Percentiles rank a stretch among this genome's conserved stretches.
Evolutionary conservation across 75 land plant species (phyloP).

Genomic region (Picea sitchensis): DNA sequence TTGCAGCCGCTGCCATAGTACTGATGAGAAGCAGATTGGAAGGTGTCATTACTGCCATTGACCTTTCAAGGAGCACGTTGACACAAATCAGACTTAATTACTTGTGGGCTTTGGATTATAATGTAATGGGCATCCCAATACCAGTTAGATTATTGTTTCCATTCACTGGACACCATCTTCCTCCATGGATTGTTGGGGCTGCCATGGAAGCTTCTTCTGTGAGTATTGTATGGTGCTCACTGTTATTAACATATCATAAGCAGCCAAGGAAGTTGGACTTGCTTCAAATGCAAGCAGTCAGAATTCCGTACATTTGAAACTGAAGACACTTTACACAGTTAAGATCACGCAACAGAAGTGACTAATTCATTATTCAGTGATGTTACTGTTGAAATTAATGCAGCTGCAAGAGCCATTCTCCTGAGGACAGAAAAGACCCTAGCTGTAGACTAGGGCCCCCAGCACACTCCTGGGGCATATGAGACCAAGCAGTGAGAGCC

Average conservation of each 20-base stretch:
- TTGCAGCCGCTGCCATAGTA: slow-evolving; percentile 95
- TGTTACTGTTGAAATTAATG: no score
- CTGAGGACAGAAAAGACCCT: no score
- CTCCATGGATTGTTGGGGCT: slow-evolving; percentile 97
- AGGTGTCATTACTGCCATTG: slow-evolving; percentile 91
- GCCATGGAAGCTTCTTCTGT: slow-evolving; percentile 98
- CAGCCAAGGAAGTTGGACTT: slow-evolving; percentile 46
- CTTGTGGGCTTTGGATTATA: slow-evolving; percentile 93
- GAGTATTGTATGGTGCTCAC: slow-evolving; percentile 92
- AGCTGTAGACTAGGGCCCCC: no score
- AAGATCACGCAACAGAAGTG: no score
- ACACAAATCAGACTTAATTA: slow-evolving; percentile 76
- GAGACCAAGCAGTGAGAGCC: no score
- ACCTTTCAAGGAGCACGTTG: slow-evolving; percentile 84
- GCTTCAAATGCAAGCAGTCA: slow-evolving; percentile 4
- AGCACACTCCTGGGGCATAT: no score
- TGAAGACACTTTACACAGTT: no score
- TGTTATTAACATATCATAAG: slow-evolving; percentile 70
- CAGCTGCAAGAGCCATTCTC: no score
- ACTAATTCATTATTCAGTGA: no score
- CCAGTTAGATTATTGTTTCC: slow-evolving; percentile 94
- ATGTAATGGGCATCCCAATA: slow-evolving; percentile 83
- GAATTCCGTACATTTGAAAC: not conserved
- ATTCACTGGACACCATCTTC: slow-evolving; percentile 64
- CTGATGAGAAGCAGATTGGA: slow-evolving; percentile 92